Conservation (phyloP, 1,139 yeast species). For the Debaryomycetaceae sp. region DNA sequence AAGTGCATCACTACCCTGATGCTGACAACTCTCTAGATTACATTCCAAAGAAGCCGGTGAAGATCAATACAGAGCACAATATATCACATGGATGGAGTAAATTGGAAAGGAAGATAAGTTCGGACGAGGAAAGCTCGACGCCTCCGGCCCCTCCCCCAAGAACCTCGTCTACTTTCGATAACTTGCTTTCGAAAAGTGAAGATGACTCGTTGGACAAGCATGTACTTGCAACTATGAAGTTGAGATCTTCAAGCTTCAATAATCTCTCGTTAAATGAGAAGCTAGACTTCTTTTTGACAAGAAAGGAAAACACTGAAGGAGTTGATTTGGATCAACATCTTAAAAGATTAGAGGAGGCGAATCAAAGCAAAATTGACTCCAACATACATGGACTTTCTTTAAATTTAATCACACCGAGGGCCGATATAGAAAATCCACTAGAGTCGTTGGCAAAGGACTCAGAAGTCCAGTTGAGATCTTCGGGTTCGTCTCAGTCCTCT, state of each 20-base stretch:
- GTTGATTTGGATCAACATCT: constrained; percentile 36
- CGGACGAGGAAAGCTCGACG: constrained; percentile 21
- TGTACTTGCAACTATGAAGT: constrained; percentile 20
- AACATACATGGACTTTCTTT: constrained; percentile 37
- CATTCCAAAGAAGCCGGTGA: constrained; percentile 7
- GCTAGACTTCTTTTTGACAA: constrained; percentile 30
- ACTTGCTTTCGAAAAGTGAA: constrained; percentile 10
- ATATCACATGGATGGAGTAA: constrained; percentile 26
- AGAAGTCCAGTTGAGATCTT: constrained; percentile 31
- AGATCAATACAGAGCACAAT: constrained; percentile 1
- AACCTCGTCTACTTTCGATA: constrained; percentile 12
- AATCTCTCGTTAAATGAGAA: constrained; percentile 38
- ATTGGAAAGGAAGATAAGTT: constrained; percentile 8
- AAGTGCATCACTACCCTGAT: constrained; percentile 32
- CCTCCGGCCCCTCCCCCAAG: constrained; percentile 33
- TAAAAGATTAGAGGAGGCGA: constrained; percentile 26
- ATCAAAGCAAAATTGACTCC: constrained; percentile 24
- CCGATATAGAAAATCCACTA: constrained; percentile 31
- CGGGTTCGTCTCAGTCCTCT: constrained; percentile 45
- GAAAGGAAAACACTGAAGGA: constrained; percentile 8
- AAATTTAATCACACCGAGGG: constrained; percentile 22
- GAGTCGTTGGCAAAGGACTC: constrained; percentile 27
- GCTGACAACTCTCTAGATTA: constrained; percentile 6
- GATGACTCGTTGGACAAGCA: constrained; percentile 20
- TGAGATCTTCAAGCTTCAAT: constrained; percentile 20